A percentile compares a stretch with the other conserved stretches of the same genome.
Conservation (phyloP, 177 flowering plant genomes). For the Vitis hybrid region DNA sequence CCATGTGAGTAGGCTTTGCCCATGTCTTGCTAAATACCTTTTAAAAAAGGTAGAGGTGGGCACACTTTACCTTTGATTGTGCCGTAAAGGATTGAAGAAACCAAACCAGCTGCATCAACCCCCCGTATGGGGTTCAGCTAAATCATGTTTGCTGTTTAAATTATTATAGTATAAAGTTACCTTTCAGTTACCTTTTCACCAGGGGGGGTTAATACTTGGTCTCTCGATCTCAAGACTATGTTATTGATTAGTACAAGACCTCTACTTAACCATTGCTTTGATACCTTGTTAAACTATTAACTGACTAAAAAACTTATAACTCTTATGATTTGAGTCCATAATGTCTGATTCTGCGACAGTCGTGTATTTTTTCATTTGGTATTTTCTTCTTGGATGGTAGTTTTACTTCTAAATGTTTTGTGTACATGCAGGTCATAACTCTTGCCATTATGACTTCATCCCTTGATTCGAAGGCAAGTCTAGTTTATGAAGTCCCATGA, state of each 20-base stretch:
- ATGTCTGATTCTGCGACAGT: too few relatives aligned
- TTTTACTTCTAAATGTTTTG: not conserved
- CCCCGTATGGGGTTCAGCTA: not conserved
- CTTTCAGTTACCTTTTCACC: too few relatives aligned
- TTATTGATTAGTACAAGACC: too few relatives aligned
- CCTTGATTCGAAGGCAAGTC: slow-evolving; percentile 19
- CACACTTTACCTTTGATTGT: not conserved
- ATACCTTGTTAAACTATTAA: too few relatives aligned
- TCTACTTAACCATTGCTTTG: too few relatives aligned
- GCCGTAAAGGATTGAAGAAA: not conserved
- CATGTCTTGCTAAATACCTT: slow-evolving; percentile 1
- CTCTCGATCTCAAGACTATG: too few relatives aligned
- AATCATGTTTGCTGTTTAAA: not conserved
- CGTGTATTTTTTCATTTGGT: not conserved
- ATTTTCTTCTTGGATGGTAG: not conserved
- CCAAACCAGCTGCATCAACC: not conserved
- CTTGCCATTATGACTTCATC: slow-evolving; percentile 33
- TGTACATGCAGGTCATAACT: slow-evolving; percentile 27
- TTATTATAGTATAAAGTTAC: too few relatives aligned
- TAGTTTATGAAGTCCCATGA: not conserved
- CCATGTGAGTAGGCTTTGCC: slow-evolving; percentile 1
- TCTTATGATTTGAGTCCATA: too few relatives aligned
- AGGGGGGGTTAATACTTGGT: too few relatives aligned
- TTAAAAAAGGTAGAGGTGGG: not conserved
- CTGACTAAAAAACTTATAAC: too few relatives aligned